Evolutionary conservation across 768 basidiomycete species (phyloP).

Genomic region (Pholiota conissans): DNA sequence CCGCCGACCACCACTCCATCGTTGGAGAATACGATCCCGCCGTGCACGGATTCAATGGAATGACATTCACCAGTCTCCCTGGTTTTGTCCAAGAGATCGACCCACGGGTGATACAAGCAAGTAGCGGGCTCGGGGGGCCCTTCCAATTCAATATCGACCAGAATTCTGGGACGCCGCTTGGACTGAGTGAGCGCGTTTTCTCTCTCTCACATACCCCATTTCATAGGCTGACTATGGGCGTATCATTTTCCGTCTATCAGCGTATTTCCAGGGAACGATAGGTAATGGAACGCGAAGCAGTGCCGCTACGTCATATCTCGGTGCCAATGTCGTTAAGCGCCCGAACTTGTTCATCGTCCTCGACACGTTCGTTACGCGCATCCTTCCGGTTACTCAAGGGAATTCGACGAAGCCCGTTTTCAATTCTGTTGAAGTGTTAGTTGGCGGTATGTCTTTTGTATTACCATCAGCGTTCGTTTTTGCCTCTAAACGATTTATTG

Average conservation of each 20-base stretch:
- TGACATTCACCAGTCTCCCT: constrained; percentile 15
- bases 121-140: not conserved
- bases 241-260: constrained; percentile 8
- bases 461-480: not conserved
- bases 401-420: not conserved
- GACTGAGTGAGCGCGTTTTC: too few species aligned
- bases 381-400: not conserved
- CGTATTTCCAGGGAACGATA: constrained; percentile 20
- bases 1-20: constrained; percentile 16
- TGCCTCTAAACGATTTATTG: too few species aligned
- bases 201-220: too few species aligned
- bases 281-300: constrained; percentile 21
- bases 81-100: not conserved
- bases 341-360: constrained; percentile 29
- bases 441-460: not conserved
- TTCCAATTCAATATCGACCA: not conserved
- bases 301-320: constrained; percentile 24
- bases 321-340: constrained; percentile 18
- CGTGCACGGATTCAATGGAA: constrained; percentile 19
- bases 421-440: not conserved
- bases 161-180: not conserved
- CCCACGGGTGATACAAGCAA: not conserved
- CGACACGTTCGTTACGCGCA: constrained; percentile 23
- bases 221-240: too few species aligned
- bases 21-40: constrained; percentile 19